Evolutionary conservation across 345 rosid genomes (phyloP).

Genomic region (Salix viminalis): DNA sequence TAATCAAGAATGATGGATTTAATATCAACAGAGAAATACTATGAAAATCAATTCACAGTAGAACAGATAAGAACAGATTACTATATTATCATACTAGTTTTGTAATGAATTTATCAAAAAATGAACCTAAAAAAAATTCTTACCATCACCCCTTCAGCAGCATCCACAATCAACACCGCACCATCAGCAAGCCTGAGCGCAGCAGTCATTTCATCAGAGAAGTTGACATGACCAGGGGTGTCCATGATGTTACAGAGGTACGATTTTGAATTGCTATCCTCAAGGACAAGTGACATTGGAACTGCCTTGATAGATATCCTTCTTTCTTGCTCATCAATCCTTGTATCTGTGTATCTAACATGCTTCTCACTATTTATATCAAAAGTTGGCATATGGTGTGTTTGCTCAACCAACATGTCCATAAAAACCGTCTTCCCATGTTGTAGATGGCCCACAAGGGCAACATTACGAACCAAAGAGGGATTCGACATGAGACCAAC

Average conservation of each 20-base stretch:
- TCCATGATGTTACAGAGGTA: slow-evolving; percentile 89
- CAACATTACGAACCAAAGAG: slow-evolving; percentile 77
- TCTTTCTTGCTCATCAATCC: slow-evolving; percentile 96
- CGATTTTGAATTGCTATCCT: slow-evolving; percentile 87
- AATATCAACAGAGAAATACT: background rate
- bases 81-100: background rate
- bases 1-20: background rate
- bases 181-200: slow-evolving; percentile 92
- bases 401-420: slow-evolving; percentile 99
- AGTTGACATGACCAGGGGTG: slow-evolving; percentile 89
- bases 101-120: background rate
- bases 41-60: background rate
- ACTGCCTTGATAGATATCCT: slow-evolving; percentile 88
- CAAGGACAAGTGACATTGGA: slow-evolving; percentile 96
- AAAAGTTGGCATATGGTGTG: slow-evolving; percentile 84
- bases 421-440: slow-evolving; percentile 92
- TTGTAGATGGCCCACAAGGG: slow-evolving; percentile 91
- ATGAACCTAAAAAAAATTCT: slow-evolving; percentile 1
- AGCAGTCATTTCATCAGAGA: slow-evolving; percentile 83
- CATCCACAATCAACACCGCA: slow-evolving; percentile 91
- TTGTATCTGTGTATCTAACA: slow-evolving; percentile 82
- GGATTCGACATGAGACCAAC: slow-evolving; percentile 95
- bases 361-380: slow-evolving; percentile 82
- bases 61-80: background rate
- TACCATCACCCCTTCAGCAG: slow-evolving; percentile 89